These are phyloP conservation scores for Sporopachydermia quercuum DNA, from an alignment of 805 yeast species.

Conservation along the genomic window DNA sequence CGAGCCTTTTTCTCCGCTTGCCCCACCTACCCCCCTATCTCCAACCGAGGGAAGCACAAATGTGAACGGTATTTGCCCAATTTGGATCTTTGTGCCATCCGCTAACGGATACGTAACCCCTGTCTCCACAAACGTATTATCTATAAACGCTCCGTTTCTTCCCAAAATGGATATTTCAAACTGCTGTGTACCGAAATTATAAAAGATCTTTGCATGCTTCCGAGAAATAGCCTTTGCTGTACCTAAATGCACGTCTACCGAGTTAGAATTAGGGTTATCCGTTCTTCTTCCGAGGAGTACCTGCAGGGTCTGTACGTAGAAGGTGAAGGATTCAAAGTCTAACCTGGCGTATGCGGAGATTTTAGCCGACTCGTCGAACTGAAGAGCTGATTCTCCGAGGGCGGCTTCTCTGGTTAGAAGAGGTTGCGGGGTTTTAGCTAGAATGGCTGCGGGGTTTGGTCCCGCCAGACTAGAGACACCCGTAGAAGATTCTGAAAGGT, in stretches of 20 bases:
- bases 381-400: constrained; percentile 5
- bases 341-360: constrained; percentile 34
- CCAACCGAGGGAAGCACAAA: constrained; percentile 68
- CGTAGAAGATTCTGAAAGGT: too few species aligned
- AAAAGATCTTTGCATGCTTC: constrained; percentile 88
- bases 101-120: constrained; percentile 82
- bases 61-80: constrained; percentile 81
- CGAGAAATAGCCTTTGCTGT: constrained; percentile 87
- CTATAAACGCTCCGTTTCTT: constrained; percentile 93
- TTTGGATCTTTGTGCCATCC: constrained; percentile 76
- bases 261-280: constrained; percentile 39
- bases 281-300: constrained; percentile 85
- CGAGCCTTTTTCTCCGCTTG: constrained; percentile 19
- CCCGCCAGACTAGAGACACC: too few species aligned
- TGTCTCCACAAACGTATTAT: constrained; percentile 75
- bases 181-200: constrained; percentile 90
- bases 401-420: constrained; percentile 4
- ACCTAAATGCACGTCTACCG: constrained; percentile 87
- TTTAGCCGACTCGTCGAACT: constrained; percentile 14
- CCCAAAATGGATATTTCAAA: constrained; percentile 88
- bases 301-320: constrained; percentile 92
- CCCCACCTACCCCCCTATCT: too few species aligned
- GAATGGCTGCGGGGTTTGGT: constrained; percentile 1
- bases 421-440: neutral
- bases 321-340: constrained; percentile 86